Evolutionary conservation across 1,284 basidiomycete species (phyloP).

Genomic region (Ceraceosorus bombacis): DNA sequence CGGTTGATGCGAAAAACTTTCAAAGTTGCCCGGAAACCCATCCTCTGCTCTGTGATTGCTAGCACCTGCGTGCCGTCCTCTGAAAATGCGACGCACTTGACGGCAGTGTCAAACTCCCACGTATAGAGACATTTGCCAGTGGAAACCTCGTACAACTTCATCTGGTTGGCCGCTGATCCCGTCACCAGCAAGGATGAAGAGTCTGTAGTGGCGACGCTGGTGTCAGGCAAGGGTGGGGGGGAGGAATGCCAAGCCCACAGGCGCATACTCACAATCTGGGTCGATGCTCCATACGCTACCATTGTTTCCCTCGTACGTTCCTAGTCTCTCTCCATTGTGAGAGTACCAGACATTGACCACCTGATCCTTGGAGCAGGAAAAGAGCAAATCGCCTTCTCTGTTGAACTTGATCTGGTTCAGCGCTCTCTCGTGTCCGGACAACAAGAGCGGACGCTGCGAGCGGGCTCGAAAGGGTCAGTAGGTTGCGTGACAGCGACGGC

Average conservation of each 20-base stretch:
- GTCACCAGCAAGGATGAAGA: constrained; percentile 79
- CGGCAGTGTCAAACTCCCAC: constrained; percentile 97
- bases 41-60: constrained; percentile 92
- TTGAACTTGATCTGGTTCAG: constrained; percentile 74
- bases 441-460: constrained; percentile 46
- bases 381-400: constrained; percentile 87
- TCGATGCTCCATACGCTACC: constrained; percentile 95
- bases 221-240: not conserved
- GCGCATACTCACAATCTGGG: constrained; percentile 71
- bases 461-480: not conserved
- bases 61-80: constrained; percentile 60
- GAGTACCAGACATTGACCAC: constrained; percentile 95
- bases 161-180: constrained; percentile 76
- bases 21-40: constrained; percentile 63
- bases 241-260: not conserved
- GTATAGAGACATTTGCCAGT: constrained; percentile 69
- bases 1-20: constrained; percentile 71
- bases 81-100: constrained; percentile 86
- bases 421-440: constrained; percentile 86
- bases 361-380: constrained; percentile 91
- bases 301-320: constrained; percentile 94
- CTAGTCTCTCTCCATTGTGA: constrained; percentile 95
- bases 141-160: constrained; percentile 82
- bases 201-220: constrained; percentile 52
- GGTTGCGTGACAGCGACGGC: not conserved